Conservation (phyloP, 371 early-diverging fungal genomes). For the Dichotomocladium elegans region DNA sequence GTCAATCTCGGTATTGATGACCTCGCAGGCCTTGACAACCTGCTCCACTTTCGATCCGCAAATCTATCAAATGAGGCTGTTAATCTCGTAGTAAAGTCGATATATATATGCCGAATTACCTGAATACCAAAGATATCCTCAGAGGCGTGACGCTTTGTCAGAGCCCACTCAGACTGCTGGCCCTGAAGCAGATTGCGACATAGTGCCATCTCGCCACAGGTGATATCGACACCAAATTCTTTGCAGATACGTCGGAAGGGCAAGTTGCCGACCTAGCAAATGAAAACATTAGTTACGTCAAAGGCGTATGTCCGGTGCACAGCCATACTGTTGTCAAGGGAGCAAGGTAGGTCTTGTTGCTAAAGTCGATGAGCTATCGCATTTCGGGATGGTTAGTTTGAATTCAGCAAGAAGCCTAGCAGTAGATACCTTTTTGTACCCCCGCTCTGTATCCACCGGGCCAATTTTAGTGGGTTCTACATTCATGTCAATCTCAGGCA, state of each 20-base stretch:
- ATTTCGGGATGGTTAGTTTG: neutral
- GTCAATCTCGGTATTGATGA: conserved; percentile 60
- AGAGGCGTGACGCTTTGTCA: conserved; percentile 78
- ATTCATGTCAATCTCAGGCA: conserved; percentile 13
- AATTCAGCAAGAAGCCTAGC: neutral
- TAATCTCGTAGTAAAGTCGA: neutral
- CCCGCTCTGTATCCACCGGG: conserved; percentile 30
- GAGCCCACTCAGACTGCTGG: conserved; percentile 82
- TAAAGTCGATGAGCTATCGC: conserved; percentile 65
- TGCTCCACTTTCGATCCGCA: conserved; percentile 68
- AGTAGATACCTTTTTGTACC: conserved; percentile 28
- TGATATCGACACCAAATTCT: conserved; percentile 92
- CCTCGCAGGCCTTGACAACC: conserved; percentile 64
- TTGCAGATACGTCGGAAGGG: conserved; percentile 95
- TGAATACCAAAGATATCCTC: conserved; percentile 96
- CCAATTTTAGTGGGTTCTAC: conserved; percentile 26
- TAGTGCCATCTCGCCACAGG: conserved; percentile 97
- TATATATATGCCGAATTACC: conserved; percentile 4
- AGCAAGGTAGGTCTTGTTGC: conserved; percentile 90
- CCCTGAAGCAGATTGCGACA: conserved; percentile 71
- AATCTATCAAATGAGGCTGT: conserved; percentile 20
- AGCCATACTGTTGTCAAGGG: conserved; percentile 82
- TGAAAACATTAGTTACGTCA: neutral
- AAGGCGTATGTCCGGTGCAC: neutral
- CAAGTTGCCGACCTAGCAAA: conserved; percentile 80